Evolutionary conservation across 2,329 filamentous ascomycete genomes (phyloP), one percentile per base, ranked within the genome.

Genomic region (Verticillium nonalfalfae): DNA sequence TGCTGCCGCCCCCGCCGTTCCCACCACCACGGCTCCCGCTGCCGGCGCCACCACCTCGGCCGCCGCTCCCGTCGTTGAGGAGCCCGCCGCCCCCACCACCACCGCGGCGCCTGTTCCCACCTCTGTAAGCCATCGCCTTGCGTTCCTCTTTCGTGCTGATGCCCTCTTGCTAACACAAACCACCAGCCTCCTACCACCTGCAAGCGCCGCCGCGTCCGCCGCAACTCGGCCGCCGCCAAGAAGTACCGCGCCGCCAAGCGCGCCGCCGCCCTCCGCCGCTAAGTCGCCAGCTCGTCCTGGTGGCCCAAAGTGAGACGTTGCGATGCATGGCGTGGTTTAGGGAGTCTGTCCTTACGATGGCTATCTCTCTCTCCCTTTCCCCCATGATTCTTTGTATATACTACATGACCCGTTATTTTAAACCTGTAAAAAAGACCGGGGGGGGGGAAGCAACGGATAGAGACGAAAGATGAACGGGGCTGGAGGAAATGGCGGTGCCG

Each of bases 1-100:
- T 7, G 40, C 61, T 21, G 56, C 61, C 21, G 38, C 59, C 26
- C 59, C 63, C 56, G 58, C 61, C 58, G 38, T 38, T 35, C 59
- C 62, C 38, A 58, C 59, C 15, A 36, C 61, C 34, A 45, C 33
- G 33, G 52, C 61, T 55, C 54, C 57, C 33, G 58, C 63, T 36
- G 60, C 61, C n/a, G 59, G 54, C 54, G 50, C 54, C 45, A 52
- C 61, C 14, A 57, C 61, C 36, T 59, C 59, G 6, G 13, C 57
- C 50, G 57, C 39, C 35, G 56, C 52, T 35, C 59, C 62, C 31
- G 50, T 55, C 39, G 59, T 50, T 11, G 40, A 50, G 40, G 40
- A 62, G 56, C 26, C 61, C 15, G 36, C 26, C 45, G 59, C 60
- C 13, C 62, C 63, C 33, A 40, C 54, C 33, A 38, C 54, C 38